Base-by-base conservation (phyloP, 257 asterid genomes). In the Penstemon barbatus region DNA sequence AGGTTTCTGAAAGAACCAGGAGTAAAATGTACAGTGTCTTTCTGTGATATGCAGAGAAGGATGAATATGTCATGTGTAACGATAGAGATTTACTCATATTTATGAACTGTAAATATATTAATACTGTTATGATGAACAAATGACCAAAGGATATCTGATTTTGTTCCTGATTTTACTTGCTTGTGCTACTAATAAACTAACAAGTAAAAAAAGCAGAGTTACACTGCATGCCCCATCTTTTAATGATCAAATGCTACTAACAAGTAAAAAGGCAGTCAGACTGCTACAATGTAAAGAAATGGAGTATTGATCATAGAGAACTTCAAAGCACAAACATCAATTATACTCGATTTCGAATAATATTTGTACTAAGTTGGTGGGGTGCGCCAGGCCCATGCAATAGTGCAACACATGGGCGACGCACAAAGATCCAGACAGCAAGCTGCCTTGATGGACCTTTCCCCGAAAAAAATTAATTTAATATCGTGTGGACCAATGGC, bases 1-100 rank as follows among this genome's bases (percentile, higher is more conserved):
- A 80, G 85, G 76, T 84, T 76, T 79, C 86, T 86, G 83, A 86
- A 86, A 81, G 83, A 84, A 70, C 85, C 83, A 83, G 75, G 80
- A 79, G 91, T 82, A 79, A 75, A 72, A 81, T 69, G 61, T 68
- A 70, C 58, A 57, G 85, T 85, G 84, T 88, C 89, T 84, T 82
- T 84, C 89, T 85, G 91, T 82, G 71, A 62, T 77, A 75, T 85
- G 95, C 90, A 79, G 68, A 49, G 61, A 18, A 67, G 71, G 59
- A 61, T 53, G 62, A 61, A 59, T 9, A 4, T 13, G 63, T 15
- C 18, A 74, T 54, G 70, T 50, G 65, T 59, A 25, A 68, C 25
- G 6, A 13, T 57, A 38, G 45, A 55, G n/a, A 65, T 43, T 50
- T 63, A 12, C 74, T 53, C 43, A 52, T 66, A 61, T 62, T 51